Conservation (phyloP, 306 rosid species). For the Astragalus glycyphyllos region DNA sequence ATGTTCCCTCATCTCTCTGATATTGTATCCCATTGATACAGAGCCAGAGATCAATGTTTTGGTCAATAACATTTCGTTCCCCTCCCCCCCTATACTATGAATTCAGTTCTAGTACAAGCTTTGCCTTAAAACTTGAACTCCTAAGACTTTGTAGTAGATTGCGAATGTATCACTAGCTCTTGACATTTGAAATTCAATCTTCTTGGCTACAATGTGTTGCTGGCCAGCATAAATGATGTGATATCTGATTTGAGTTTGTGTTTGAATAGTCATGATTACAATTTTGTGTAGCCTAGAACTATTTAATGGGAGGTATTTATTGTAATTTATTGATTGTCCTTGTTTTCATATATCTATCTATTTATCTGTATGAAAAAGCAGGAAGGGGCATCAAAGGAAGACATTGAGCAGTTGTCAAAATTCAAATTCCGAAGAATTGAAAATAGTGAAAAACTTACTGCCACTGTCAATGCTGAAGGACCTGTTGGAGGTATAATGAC, state of each 20-base stretch:
- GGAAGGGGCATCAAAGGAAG: slow-evolving; percentile 99
- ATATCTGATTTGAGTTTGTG: slow-evolving; percentile 23
- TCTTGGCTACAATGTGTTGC: slow-evolving; percentile 20
- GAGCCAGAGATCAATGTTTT: not conserved
- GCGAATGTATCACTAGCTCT: slow-evolving; percentile 11
- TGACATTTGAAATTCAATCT: slow-evolving; percentile 7
- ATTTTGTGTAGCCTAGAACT: slow-evolving; percentile 31
- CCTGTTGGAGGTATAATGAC: slow-evolving; percentile 86
- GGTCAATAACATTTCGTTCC: slow-evolving; percentile 1
- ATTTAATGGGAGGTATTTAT: not conserved
- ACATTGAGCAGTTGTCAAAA: slow-evolving; percentile 79
- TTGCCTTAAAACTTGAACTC: slow-evolving; percentile 8
- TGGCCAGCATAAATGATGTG: slow-evolving; percentile 23
- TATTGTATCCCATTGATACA: slow-evolving; percentile 14
- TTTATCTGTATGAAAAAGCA: slow-evolving; percentile 45
- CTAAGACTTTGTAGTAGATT: slow-evolving; percentile 11
- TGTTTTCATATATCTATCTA: slow-evolving; percentile 12
- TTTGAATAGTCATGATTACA: slow-evolving; percentile 24
- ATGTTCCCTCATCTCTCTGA: not conserved
- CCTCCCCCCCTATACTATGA: not conserved
- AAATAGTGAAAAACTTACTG: slow-evolving; percentile 56
- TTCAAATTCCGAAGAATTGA: slow-evolving; percentile 70
- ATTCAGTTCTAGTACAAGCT: not conserved
- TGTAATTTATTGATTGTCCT: slow-evolving; percentile 32
- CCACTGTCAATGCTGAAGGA: slow-evolving; percentile 55